Percentiles rank a stretch among this genome's conserved stretches.
Evolutionary conservation across 2,329 filamentous ascomycete species (phyloP).

Genomic region (Arachnomyces sp.): DNA sequence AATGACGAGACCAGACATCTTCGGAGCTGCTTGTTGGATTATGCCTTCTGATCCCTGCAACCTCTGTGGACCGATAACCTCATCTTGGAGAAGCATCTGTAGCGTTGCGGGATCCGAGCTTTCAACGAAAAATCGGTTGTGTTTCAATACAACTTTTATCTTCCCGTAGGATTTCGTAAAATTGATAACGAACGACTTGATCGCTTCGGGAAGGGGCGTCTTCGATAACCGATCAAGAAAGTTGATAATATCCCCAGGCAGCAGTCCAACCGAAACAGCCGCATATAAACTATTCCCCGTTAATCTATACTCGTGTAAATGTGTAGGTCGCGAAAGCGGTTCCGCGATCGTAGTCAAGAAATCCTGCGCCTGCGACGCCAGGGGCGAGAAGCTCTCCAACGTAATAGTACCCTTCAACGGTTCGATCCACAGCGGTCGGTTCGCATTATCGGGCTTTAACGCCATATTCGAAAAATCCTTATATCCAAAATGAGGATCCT

Average conservation of each 20-base stretch:
- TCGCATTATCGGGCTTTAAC: constrained; percentile 81
- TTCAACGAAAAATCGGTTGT: constrained; percentile 91
- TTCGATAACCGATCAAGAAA: constrained; percentile 85
- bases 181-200: constrained; percentile 69
- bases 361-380: constrained; percentile 80
- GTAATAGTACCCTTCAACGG: constrained; percentile 79
- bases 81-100: constrained; percentile 77
- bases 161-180: constrained; percentile 91
- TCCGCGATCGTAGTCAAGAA: constrained; percentile 95
- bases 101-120: constrained; percentile 81
- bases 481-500: constrained; percentile 52
- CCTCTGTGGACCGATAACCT: constrained; percentile 70
- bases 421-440: constrained; percentile 90
- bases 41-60: constrained; percentile 67
- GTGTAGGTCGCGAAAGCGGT: constrained; percentile 79
- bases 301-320: constrained; percentile 87
- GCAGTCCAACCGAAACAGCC: constrained; percentile 87
- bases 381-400: constrained; percentile 84
- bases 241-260: constrained; percentile 80
- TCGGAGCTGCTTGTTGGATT: constrained; percentile 73
- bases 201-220: constrained; percentile 72
- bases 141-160: constrained; percentile 87
- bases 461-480: constrained; percentile 75
- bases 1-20: constrained; percentile 81
- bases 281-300: constrained; percentile 92